phyloP scores from a whole-genome alignment of 139 green algal species.

The Asterochloris erici region DNA sequence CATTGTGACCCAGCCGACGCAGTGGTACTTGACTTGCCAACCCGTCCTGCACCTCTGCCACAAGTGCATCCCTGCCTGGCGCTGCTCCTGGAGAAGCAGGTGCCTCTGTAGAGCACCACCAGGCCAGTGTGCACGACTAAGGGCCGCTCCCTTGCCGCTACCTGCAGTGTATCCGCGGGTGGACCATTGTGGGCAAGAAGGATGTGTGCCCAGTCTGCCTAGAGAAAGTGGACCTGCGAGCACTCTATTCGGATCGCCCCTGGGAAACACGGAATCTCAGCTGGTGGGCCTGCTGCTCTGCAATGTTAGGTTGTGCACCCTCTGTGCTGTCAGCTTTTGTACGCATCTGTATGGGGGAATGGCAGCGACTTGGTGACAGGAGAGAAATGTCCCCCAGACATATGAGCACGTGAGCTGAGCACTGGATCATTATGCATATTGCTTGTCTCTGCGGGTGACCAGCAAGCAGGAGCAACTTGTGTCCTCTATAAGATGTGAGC shows the following conservation, averaged over 20 bases:
- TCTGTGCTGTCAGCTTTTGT: neutral
- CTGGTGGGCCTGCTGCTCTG: constrained; percentile 38
- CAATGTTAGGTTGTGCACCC: no score
- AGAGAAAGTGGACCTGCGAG: constrained; percentile 73
- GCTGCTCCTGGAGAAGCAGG: neutral
- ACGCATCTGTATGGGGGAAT: no score
- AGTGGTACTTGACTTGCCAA: no score
- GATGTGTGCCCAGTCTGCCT: constrained; percentile 70
- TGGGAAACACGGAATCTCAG: constrained; percentile 72
- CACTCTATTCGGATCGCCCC: constrained; percentile 53
- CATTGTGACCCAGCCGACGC: no score
- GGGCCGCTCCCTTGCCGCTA: constrained; percentile 87
- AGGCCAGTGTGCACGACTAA: constrained; percentile 1
- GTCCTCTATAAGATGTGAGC: neutral
- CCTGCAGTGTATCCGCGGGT: constrained; percentile 78
- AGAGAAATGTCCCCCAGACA: neutral
- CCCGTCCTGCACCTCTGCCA: no score
- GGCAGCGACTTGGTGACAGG: neutral
- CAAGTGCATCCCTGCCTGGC: no score
- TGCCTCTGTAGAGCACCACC: neutral
- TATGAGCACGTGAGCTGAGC: neutral
- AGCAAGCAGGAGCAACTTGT: neutral
- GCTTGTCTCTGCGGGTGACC: neutral
- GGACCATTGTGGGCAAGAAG: constrained; percentile 86
- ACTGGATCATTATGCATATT: neutral